Percentiles rank a stretch among this genome's conserved stretches.
phyloP scores from a whole-genome alignment of 2,329 filamentous ascomycete genomes.

The Ambrosiella cleistominuta region DNA sequence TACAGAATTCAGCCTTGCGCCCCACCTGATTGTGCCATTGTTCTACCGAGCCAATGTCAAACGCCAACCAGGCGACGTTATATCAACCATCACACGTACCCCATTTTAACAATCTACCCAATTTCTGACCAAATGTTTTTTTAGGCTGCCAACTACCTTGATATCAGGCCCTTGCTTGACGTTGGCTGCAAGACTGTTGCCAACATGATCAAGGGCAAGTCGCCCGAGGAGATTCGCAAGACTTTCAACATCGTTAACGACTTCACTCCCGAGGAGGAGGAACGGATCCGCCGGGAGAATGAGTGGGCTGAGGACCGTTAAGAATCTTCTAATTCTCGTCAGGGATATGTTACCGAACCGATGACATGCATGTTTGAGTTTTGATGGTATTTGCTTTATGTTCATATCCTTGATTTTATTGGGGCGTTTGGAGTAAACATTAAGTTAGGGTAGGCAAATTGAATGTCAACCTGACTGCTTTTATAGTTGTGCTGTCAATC shows the following conservation, averaged over 20 bases:
- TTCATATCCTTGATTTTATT: not conserved
- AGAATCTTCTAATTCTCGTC: slow-evolving; percentile 14
- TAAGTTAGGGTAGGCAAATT: not conserved
- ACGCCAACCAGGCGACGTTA: not conserved
- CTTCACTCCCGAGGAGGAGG: slow-evolving; percentile 96
- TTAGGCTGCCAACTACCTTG: slow-evolving; percentile 91
- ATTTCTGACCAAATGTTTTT: not conserved
- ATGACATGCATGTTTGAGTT: not conserved
- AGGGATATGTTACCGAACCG: too few species aligned
- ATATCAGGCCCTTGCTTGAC: slow-evolving; percentile 95
- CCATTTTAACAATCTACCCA: not conserved
- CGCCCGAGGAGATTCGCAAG: slow-evolving; percentile 95
- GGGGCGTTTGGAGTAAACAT: not conserved
- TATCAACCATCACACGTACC: too few species aligned
- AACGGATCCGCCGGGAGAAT: slow-evolving; percentile 86
- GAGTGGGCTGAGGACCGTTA: slow-evolving; percentile 79
- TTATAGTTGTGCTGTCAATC: too few species aligned
- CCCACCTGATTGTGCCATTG: slow-evolving; percentile 1
- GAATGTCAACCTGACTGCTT: not conserved
- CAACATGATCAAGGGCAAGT: slow-evolving; percentile 99
- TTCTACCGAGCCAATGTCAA: not conserved
- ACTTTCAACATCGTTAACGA: slow-evolving; percentile 99
- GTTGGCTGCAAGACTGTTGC: slow-evolving; percentile 98
- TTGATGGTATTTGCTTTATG: not conserved
- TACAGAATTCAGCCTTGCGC: not conserved